Evolutionary conservation across 129 eudicot species (phyloP).

Genomic region (Chrysanthemum lavandulifolium): DNA sequence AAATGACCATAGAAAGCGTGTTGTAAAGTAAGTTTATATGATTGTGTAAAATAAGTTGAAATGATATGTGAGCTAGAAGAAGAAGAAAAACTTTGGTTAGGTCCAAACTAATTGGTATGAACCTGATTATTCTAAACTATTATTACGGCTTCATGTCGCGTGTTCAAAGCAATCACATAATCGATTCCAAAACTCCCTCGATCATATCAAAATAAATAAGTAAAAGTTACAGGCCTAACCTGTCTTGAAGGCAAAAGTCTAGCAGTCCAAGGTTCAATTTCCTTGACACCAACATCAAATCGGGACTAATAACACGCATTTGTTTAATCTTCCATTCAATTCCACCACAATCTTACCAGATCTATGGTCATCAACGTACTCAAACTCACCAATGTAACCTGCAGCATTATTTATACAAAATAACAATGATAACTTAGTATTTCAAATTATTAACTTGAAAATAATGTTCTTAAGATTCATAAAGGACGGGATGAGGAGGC

Average conservation of each 20-base stretch:
- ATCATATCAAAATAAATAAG: background rate
- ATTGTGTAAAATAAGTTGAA: background rate
- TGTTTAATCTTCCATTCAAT: constrained; percentile 59
- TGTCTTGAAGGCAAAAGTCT: constrained; percentile 65
- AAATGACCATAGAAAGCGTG: background rate
- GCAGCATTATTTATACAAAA: background rate
- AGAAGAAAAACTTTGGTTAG: too few relatives aligned
- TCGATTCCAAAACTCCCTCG: background rate
- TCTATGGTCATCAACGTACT: constrained; percentile 68
- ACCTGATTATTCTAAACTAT: background rate
- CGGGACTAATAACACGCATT: constrained; percentile 62
- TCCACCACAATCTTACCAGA: constrained; percentile 68
- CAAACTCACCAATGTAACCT: constrained; percentile 76
- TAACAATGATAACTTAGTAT: background rate
- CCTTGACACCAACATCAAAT: constrained; percentile 64
- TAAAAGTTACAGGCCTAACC: constrained; percentile 18
- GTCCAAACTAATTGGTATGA: background rate
- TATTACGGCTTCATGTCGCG: background rate
- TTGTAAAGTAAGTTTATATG: background rate
- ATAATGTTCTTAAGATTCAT: background rate
- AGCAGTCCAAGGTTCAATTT: constrained; percentile 66
- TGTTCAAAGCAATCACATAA: background rate
- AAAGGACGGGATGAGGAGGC: background rate
- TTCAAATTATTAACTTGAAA: background rate
- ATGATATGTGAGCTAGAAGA: too few relatives aligned